phyloP scores from a whole-genome alignment of 2,329 filamentous ascomycete genomes.

The Sordariomycetes sp. region DNA sequence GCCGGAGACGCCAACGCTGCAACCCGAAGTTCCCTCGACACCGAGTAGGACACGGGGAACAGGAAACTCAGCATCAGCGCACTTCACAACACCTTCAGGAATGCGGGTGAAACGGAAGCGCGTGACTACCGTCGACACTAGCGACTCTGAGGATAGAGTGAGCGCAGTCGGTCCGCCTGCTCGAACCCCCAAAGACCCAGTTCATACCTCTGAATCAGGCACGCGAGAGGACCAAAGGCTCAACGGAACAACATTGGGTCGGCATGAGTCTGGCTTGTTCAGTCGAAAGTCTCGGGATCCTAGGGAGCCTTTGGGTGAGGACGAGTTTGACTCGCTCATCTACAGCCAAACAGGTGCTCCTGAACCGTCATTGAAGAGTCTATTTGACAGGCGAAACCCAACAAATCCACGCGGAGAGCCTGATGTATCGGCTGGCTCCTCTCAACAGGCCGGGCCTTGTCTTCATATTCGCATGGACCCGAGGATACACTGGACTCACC shows the following conservation, averaged over 20 bases:
- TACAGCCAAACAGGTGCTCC: conserved; percentile 1
- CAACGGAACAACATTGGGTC: not conserved
- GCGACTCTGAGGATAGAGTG: not conserved
- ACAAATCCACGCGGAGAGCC: not conserved
- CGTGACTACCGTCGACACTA: not conserved
- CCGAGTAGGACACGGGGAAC: not conserved
- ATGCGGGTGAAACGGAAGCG: not conserved
- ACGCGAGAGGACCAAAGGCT: not conserved
- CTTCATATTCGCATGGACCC: conserved; percentile 26
- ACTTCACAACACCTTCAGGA: not conserved
- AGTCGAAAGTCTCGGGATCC: not conserved
- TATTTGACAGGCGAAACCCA: not conserved
- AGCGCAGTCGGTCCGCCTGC: not conserved
- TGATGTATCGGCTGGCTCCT: not conserved
- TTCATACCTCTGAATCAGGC: not conserved
- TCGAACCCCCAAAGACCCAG: not conserved
- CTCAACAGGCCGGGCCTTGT: not conserved
- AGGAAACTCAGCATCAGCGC: not conserved
- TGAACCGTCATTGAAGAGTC: not conserved
- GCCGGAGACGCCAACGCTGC: not conserved
- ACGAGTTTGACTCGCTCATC: not conserved
- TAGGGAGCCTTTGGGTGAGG: not conserved
- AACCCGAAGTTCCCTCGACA: not conserved
- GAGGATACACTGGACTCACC: conserved; percentile 30
- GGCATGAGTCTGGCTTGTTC: not conserved